Evolutionary conservation across 2,329 filamentous ascomycete genomes (phyloP).

Genomic region (Ophiocordyceps australis): DNA sequence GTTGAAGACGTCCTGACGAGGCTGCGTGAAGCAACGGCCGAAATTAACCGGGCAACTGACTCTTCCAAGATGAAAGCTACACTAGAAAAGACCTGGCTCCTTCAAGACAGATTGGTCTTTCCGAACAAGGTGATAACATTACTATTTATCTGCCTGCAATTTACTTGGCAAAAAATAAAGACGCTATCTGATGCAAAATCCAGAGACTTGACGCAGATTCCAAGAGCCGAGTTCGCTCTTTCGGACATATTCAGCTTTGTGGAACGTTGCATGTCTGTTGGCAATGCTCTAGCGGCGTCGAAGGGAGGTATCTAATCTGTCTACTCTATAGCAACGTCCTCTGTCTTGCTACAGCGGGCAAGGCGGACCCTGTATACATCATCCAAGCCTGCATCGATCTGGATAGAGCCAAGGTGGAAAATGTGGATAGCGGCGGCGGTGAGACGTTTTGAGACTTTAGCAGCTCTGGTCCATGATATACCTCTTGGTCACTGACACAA

Average conservation of each 20-base stretch:
- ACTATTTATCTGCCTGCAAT: too few species aligned
- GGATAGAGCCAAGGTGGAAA: slow-evolving; percentile 46
- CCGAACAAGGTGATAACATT: slow-evolving; percentile 51
- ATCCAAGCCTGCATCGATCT: slow-evolving; percentile 60
- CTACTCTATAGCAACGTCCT: slow-evolving; percentile 69
- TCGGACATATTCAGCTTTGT: slow-evolving; percentile 68
- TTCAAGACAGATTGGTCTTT: slow-evolving; percentile 69
- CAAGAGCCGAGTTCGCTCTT: slow-evolving; percentile 52
- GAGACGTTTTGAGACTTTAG: slow-evolving; percentile 8
- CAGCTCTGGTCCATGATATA: too few species aligned
- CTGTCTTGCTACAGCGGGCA: slow-evolving; percentile 52
- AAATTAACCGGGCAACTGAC: slow-evolving; percentile 73
- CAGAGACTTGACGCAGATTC: slow-evolving; percentile 32
- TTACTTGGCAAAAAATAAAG: too few species aligned
- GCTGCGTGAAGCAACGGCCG: slow-evolving; percentile 55
- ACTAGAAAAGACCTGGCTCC: slow-evolving; percentile 66
- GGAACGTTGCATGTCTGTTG: slow-evolving; percentile 73
- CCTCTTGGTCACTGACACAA: neutral
- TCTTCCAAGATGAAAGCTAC: slow-evolving; percentile 50
- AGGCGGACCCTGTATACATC: slow-evolving; percentile 48
- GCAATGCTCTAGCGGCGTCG: slow-evolving; percentile 47
- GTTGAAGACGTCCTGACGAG: slow-evolving; percentile 56
- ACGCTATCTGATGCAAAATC: neutral
- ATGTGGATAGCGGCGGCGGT: slow-evolving; percentile 61
- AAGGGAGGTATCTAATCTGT: slow-evolving; percentile 70